phyloP scores from a whole-genome alignment of 2,329 filamentous ascomycete genomes.

The Ceratocystis diversiconidia region DNA sequence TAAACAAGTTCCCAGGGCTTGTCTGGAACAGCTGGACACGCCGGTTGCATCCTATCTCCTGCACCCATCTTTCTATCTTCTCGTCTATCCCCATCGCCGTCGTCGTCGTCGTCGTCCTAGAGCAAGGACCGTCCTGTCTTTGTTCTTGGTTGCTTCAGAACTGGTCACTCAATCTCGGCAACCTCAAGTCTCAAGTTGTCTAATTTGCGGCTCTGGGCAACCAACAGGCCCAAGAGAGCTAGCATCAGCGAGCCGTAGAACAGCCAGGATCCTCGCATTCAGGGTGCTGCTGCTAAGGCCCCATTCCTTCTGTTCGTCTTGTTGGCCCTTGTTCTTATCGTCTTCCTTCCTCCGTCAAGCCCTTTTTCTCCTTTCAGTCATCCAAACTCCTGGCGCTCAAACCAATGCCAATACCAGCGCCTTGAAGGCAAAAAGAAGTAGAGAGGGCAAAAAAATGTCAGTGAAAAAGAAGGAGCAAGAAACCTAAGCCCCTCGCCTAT shows the following conservation, averaged over 20 bases:
- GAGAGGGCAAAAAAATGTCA: too few species aligned
- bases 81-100: too few species aligned
- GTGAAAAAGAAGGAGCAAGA: too few species aligned
- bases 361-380: not conserved
- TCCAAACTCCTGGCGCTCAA: not conserved
- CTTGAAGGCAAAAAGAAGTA: too few species aligned
- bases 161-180: not conserved
- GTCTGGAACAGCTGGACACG: not conserved
- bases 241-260: not conserved
- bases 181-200: not conserved
- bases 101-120: too few species aligned
- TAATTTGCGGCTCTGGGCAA: conserved; percentile 5
- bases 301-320: not conserved
- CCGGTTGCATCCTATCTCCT: too few species aligned
- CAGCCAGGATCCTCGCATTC: too few species aligned
- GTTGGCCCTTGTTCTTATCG: not conserved
- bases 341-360: not conserved
- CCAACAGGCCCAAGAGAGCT: not conserved
- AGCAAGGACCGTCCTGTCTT: not conserved
- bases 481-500: too few species aligned
- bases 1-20: not conserved
- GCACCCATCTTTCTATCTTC: too few species aligned
- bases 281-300: not conserved
- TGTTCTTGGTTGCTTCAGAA: not conserved
- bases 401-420: too few species aligned